Evolutionary conservation across 1,139 yeast species (phyloP).

Genomic region (Taphrina flavorubra): DNA sequence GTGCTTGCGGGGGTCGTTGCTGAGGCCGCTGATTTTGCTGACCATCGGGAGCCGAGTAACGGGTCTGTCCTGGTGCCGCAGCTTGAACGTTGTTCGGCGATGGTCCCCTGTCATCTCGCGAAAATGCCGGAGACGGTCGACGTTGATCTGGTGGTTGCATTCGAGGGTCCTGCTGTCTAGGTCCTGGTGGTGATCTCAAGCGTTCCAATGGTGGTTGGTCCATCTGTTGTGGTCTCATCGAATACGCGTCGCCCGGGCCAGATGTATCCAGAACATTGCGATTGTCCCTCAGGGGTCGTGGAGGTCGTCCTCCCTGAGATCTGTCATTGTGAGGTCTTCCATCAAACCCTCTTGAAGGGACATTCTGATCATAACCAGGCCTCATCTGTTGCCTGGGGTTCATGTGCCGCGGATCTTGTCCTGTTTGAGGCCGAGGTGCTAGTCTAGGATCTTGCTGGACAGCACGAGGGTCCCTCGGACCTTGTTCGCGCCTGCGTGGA

Average conservation of each 20-base stretch:
- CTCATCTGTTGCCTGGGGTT: constrained; percentile 7
- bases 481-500: background rate
- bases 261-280: background rate
- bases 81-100: constrained; percentile 4
- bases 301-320: constrained; percentile 5
- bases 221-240: constrained; percentile 1
- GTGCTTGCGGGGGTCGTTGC: constrained; percentile 17
- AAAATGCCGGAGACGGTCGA: constrained; percentile 4
- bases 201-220: constrained; percentile 13
- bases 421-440: constrained; percentile 15
- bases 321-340: background rate
- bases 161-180: constrained; percentile 9
- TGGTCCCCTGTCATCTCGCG: background rate
- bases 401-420: constrained; percentile 2
- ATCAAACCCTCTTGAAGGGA: background rate
- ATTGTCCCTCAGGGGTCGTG: background rate
- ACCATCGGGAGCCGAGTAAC: background rate
- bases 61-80: background rate
- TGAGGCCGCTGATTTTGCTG: background rate
- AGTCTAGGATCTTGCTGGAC: constrained; percentile 22
- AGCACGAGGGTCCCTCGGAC: constrained; percentile 12
- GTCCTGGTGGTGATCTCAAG: constrained; percentile 1
- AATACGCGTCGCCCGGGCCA: background rate
- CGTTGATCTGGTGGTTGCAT: constrained; percentile 1
- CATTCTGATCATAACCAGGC: background rate